Evolutionary conservation across 192 early-diverging fungal species (phyloP), one percentile per base, ranked within the genome.

Genomic region (Spizellomyces punctatus): DNA sequence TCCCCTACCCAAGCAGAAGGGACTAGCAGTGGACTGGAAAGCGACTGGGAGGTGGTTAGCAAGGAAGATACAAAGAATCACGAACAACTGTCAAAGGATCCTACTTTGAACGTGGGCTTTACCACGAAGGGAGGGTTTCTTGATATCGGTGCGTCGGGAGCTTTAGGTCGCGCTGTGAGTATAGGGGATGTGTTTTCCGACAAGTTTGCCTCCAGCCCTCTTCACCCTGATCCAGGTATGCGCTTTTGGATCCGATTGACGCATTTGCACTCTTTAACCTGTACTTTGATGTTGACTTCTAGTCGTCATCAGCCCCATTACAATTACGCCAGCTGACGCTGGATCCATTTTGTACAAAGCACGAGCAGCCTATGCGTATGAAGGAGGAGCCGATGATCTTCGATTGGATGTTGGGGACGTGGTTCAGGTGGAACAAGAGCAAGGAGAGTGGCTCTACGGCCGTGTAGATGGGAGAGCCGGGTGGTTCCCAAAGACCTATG

Each of bases 401-500:
- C 58, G 36, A 14, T 77, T 91, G 22, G 59, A 57, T 16, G 76
- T 76, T 46, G 80, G 79, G n/a, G 82, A 87, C 50, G 66, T 88
- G 17, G 61, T 91, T 27, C 67, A 76, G 27, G 88, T 89, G 16
- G 80, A 86, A 74, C 76, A 79, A 50, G 86, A 91, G 69, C 75
- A 88, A 42, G 86, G 87, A 45, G 89, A 91, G 46, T 91, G 90
- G 90, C 79, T 87, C 63, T 89, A 77, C 76, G 89, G 90, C 41
- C 67, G 77, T 6, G 74, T 71, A 6, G 66, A 79, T 5, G 67
- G 63, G 49, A 45, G 69, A 14, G 42, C 46, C 10, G 90, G 90
- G 6, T 91, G 83, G 80, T 89, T 91, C 71, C 90, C 90, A 58
- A 76, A 73, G 22, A 84, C 75, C 22, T 91, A 85, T 79, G 82